Conservation (phyloP, 1,284 basidiomycete species). For the Mrakiaceae sp. region DNA sequence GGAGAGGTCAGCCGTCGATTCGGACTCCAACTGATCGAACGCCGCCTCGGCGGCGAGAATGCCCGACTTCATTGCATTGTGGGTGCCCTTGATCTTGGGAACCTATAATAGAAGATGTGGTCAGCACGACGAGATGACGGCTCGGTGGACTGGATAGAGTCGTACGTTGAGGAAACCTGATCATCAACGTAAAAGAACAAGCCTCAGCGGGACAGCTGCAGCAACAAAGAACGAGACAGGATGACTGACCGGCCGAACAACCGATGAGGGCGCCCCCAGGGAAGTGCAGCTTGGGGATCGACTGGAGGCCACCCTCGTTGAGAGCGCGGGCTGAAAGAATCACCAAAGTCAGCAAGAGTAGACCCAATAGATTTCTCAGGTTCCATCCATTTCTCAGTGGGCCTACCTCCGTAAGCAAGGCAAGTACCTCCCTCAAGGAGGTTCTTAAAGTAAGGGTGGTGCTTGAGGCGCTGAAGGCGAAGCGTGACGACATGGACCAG, state of each 20-base stretch:
- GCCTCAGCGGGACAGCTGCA: neutral
- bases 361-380: neutral
- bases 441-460: conserved; percentile 80
- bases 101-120: neutral
- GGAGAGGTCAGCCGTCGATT: conserved; percentile 52
- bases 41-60: conserved; percentile 92
- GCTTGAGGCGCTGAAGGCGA: conserved; percentile 80
- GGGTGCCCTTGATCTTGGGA: conserved; percentile 82
- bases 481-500: neutral
- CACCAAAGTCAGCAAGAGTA: neutral
- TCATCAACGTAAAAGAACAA: neutral
- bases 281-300: conserved; percentile 83
- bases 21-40: conserved; percentile 48
- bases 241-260: conserved; percentile 60
- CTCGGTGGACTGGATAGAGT: neutral
- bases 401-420: conserved; percentile 63
- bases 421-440: conserved; percentile 68
- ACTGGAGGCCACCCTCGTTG: conserved; percentile 92
- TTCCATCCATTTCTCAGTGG: neutral
- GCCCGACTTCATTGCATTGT: conserved; percentile 99
- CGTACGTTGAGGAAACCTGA: conserved; percentile 70
- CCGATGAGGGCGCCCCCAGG: conserved; percentile 92
- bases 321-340: conserved; percentile 53
- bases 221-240: neutral
- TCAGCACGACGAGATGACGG: neutral